phyloP scores from a whole-genome alignment of 2,329 filamentous ascomycete species.

The Dactylellina haptotyla region DNA sequence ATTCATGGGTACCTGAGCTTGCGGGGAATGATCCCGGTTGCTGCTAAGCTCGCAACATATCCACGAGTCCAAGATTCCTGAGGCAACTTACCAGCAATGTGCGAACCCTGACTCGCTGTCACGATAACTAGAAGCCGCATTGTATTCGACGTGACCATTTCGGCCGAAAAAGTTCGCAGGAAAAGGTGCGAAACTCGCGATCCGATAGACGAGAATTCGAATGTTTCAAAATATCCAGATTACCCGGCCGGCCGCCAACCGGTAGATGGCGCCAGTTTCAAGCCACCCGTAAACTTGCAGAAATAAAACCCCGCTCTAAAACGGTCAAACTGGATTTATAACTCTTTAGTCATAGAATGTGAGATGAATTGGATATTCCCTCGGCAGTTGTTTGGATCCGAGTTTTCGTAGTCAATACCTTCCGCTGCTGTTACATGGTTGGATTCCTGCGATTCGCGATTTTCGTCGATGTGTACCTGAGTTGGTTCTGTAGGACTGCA shows the following conservation, averaged over 20 bases:
- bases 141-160: background rate
- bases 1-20: background rate
- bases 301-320: background rate
- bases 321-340: slow-evolving; percentile 3
- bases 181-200: too few species aligned
- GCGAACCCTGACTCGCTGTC: slow-evolving; percentile 10
- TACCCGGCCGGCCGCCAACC: slow-evolving; percentile 4
- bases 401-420: background rate
- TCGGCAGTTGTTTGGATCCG: background rate
- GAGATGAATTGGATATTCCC: background rate
- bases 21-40: slow-evolving; percentile 7
- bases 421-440: too few species aligned
- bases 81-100: background rate
- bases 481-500: background rate
- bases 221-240: background rate
- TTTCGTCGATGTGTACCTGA: too few species aligned
- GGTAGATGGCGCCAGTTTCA: slow-evolving; percentile 6
- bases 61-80: too few species aligned
- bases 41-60: too few species aligned
- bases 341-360: slow-evolving; percentile 20
- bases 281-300: slow-evolving; percentile 3
- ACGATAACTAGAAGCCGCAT: background rate
- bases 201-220: slow-evolving; percentile 16
- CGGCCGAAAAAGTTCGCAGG: slow-evolving; percentile 11
- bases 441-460: too few species aligned